These are phyloP conservation scores for Porcisia deanei DNA, from an alignment of 208 protist genomes.

Conservation along the genomic window DNA sequence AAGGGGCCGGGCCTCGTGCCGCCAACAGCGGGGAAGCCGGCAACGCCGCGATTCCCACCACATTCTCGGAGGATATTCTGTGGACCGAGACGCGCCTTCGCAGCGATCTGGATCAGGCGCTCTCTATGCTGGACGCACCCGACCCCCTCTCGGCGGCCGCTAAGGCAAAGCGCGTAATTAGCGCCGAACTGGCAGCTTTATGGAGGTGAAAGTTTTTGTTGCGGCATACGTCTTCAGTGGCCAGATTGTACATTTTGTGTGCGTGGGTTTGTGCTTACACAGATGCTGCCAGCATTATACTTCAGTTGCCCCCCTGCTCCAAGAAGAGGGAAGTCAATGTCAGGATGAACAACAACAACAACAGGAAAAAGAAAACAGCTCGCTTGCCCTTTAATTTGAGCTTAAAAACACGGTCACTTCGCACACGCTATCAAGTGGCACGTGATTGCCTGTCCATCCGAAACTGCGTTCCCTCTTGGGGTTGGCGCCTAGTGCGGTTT, in stretches of 20 bases:
- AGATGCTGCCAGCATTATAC: not conserved
- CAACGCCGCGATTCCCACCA: not conserved
- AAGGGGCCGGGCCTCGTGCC: too few relatives aligned
- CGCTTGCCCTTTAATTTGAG: too few relatives aligned
- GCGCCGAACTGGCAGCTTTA: conserved; percentile 30
- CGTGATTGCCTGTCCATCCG: not conserved
- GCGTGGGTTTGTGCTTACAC: not conserved
- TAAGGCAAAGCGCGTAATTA: conserved; percentile 42
- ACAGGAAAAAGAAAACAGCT: too few relatives aligned
- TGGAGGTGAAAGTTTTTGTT: conserved; percentile 2
- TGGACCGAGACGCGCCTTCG: conserved; percentile 48
- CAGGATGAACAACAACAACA: too few relatives aligned
- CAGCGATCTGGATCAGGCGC: conserved; percentile 43
- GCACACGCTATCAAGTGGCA: not conserved
- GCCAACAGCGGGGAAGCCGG: not conserved
- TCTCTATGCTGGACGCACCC: conserved; percentile 51
- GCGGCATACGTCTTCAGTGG: not conserved
- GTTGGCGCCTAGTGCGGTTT: not conserved
- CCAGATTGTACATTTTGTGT: not conserved
- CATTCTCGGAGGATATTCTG: not conserved
- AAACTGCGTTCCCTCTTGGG: not conserved
- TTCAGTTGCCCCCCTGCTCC: too few relatives aligned
- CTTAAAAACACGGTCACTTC: too few relatives aligned
- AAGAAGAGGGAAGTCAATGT: not conserved
- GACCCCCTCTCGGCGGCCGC: conserved; percentile 35